phyloP scores from a whole-genome alignment of 805 yeast species.

The Grigorovia transvaalensis region DNA sequence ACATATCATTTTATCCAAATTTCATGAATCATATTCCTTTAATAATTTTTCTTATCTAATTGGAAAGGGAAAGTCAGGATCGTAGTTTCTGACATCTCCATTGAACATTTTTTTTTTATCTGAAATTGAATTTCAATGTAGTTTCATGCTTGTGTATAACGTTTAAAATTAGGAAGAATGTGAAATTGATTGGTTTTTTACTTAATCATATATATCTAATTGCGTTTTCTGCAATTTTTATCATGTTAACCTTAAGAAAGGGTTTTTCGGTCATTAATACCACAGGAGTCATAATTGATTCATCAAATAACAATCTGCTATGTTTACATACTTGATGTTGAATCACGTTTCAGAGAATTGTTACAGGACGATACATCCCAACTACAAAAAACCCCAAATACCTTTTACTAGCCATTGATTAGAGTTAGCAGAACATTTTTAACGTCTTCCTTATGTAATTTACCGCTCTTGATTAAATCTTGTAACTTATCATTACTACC shows the following conservation, averaged over 20 bases:
- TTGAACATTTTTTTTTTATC: background rate
- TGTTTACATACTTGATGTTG: background rate
- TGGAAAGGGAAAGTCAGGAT: background rate
- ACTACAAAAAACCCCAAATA: background rate
- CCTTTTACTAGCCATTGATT: background rate
- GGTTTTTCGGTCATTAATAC: background rate
- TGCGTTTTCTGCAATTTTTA: no score
- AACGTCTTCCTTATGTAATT: conserved; percentile 17
- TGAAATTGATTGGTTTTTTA: no score
- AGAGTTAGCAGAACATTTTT: conserved; percentile 10
- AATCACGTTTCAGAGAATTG: background rate
- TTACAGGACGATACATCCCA: background rate
- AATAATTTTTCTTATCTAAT: background rate
- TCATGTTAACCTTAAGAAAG: background rate
- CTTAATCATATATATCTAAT: background rate
- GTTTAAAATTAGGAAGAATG: background rate
- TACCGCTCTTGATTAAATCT: conserved; percentile 11
- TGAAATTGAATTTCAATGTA: background rate
- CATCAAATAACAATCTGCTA: no score
- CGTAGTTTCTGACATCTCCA: background rate
- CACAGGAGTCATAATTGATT: no score
- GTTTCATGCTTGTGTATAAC: background rate
- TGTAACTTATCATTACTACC: conserved; percentile 2
- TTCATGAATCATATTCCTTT: background rate
- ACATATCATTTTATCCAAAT: background rate